Conservation (phyloP, 2,329 filamentous ascomycete genomes). For the Aureobasidium sp. region DNA sequence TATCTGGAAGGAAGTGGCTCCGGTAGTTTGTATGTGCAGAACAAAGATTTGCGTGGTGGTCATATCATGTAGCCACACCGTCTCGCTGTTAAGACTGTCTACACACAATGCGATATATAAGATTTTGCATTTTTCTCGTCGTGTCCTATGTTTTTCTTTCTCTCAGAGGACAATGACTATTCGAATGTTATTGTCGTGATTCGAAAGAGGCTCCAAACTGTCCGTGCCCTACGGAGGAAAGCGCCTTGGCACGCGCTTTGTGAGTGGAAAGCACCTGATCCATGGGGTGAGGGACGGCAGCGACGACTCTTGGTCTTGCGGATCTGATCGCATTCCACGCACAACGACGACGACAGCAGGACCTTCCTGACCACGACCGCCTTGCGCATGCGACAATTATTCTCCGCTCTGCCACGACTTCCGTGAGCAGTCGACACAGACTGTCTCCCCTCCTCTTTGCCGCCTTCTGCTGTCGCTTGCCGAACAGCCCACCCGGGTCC, state of each 20-base stretch:
- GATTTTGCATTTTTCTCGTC: background rate
- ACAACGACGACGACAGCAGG: background rate
- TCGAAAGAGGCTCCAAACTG: background rate
- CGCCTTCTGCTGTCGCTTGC: constrained; percentile 4
- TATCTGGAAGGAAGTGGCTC: background rate
- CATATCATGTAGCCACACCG: background rate
- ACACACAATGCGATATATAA: background rate
- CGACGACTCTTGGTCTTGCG: background rate
- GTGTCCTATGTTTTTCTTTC: background rate
- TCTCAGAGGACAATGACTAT: background rate
- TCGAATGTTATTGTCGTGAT: background rate
- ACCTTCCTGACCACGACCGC: background rate
- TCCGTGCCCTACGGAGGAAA: background rate
- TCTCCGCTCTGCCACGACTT: background rate
- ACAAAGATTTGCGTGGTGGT: background rate
- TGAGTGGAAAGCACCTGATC: background rate
- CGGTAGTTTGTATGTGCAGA: background rate
- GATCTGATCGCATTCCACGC: constrained; percentile 9
- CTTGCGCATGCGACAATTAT: constrained; percentile 5
- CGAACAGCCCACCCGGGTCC: background rate
- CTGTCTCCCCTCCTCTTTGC: background rate
- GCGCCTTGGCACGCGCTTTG: background rate
- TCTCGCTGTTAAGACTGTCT: no score
- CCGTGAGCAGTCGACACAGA: constrained; percentile 11
- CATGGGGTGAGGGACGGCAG: constrained; percentile 1